A percentile compares a stretch with the other conserved stretches of the same genome.
Conservation (phyloP, 352 stramenopile species). For the Phytophthora brassicae region DNA sequence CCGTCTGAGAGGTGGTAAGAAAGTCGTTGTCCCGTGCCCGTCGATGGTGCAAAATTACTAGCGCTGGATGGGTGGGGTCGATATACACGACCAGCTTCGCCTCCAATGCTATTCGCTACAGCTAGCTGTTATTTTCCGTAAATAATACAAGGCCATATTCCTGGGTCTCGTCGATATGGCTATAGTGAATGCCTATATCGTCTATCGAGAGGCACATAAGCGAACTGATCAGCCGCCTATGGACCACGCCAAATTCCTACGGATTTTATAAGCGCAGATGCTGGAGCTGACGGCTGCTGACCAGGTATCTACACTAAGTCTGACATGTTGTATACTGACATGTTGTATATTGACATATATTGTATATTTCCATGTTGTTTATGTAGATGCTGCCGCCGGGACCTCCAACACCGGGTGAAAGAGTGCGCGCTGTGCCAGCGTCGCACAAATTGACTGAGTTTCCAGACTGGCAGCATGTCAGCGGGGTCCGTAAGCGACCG, state of each 20-base stretch:
- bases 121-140: background rate
- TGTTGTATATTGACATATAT: background rate
- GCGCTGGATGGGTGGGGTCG: too few species aligned
- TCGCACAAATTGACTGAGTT: background rate
- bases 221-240: background rate
- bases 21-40: conserved; percentile 7
- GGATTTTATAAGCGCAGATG: too few species aligned
- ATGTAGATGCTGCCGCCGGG: background rate
- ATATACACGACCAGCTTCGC: too few species aligned
- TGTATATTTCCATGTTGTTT: background rate
- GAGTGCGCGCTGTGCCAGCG: background rate
- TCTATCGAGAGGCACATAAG: too few species aligned
- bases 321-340: too few species aligned
- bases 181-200: too few species aligned
- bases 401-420: background rate
- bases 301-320: too few species aligned
- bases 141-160: background rate
- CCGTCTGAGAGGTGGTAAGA: conserved; percentile 1
- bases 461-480: too few species aligned
- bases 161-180: too few species aligned
- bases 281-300: too few species aligned
- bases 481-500: too few species aligned
- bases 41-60: conserved; percentile 11
- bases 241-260: conserved; percentile 4
- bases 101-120: too few species aligned